phyloP scores from a whole-genome alignment of 1,284 basidiomycete species.

The Ustilago xerochloae region DNA sequence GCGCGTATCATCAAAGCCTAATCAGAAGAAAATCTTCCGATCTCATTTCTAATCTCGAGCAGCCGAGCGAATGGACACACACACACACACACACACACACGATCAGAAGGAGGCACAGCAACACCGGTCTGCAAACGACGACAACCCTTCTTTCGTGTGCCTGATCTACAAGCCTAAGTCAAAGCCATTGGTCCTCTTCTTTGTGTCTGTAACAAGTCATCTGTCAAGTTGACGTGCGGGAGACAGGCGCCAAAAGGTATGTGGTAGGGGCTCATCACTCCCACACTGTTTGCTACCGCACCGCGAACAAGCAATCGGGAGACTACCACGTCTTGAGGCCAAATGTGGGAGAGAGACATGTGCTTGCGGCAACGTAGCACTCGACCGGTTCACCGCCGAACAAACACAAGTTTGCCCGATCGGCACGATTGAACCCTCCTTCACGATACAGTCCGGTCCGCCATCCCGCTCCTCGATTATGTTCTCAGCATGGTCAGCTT shows the following conservation, averaged over 20 bases:
- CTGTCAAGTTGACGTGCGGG: neutral
- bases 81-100: neutral
- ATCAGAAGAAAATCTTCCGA: neutral
- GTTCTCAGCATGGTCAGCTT: too few relatives aligned
- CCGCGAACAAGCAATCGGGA: slow-evolving; percentile 14
- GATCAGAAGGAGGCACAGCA: neutral
- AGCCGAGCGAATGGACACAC: too few relatives aligned
- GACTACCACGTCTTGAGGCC: slow-evolving; percentile 6
- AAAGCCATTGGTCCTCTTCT: neutral
- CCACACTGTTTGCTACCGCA: neutral
- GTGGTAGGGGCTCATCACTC: neutral
- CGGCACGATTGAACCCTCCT: neutral
- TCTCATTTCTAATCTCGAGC: neutral
- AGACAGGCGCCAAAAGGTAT: slow-evolving; percentile 2
- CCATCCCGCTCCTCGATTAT: neutral
- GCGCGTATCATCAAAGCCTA: neutral
- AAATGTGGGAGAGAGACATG: neutral
- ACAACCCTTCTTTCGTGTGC: neutral
- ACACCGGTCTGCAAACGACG: neutral
- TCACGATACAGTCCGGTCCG: neutral
- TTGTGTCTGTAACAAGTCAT: neutral
- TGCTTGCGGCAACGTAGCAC: neutral
- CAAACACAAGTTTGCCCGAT: slow-evolving; percentile 22
- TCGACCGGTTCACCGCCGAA: neutral
- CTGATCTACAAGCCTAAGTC: neutral